Conservation (phyloP, 306 rosid genomes). For the Trifolium fragiferum region DNA sequence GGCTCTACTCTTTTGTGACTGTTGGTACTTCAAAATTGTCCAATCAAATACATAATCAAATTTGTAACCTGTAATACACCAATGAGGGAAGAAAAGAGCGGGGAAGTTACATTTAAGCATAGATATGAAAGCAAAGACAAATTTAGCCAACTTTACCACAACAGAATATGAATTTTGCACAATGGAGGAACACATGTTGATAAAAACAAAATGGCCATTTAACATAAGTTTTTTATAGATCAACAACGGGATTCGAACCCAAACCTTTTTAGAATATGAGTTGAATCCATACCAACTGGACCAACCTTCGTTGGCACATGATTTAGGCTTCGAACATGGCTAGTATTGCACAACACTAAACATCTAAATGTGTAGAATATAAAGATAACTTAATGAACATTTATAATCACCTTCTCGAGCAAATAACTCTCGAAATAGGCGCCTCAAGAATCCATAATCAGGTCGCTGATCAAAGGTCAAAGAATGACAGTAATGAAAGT, state of each 20-base stretch:
- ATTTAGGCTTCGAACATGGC: neutral
- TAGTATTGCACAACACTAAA: constrained; percentile 10
- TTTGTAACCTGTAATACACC: constrained; percentile 68
- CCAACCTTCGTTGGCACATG: neutral
- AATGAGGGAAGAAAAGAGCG: neutral
- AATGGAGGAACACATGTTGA: neutral
- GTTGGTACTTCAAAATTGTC: constrained; percentile 93
- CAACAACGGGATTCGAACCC: neutral
- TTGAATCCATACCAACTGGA: neutral
- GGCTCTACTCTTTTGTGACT: constrained; percentile 75
- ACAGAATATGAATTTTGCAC: constrained; percentile 12
- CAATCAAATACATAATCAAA: constrained; percentile 92
- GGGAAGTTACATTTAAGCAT: constrained; percentile 24
- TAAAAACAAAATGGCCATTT: constrained; percentile 7
- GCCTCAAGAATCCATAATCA: constrained; percentile 96
- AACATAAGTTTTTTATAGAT: neutral
- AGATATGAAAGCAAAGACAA: neutral
- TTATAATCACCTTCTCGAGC: constrained; percentile 75
- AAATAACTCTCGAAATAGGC: constrained; percentile 88
- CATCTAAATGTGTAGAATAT: neutral
- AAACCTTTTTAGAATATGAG: neutral
- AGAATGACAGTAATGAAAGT: constrained; percentile 94
- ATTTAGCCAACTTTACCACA: constrained; percentile 13
- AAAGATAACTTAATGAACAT: neutral
- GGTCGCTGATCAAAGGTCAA: constrained; percentile 95